Base-by-base conservation (phyloP, 176 grass and related monocot species). In the Triticum turgidum region DNA sequence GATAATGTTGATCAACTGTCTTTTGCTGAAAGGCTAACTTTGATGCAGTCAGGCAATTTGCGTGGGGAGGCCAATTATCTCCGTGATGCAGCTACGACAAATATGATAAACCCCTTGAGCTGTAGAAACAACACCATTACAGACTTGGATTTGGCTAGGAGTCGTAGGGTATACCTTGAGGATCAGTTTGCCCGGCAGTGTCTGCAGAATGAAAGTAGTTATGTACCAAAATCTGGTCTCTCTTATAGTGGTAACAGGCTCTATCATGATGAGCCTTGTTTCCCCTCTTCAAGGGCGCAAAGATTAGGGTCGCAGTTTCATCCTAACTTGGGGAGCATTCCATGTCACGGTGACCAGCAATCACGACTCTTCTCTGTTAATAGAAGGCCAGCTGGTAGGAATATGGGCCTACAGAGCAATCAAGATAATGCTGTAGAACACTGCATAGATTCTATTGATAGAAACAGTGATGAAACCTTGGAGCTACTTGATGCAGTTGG, bases 401-500 rank as follows among this genome's bases (percentile, higher is more conserved):
- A 89, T 82, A 78, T 61, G 35, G 85, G 86, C 87, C 79, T 85
- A 83, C 85, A 88, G 18, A 61, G 27, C 27, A 72, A 74, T 73
- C 79, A 89, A 2, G 85, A 86, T 71, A 89, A 92, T 78, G 22
- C 84, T 84, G 61, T 89, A 72, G 80, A 82, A 85, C 91, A 93
- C 12, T 83, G 86, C 54, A 59, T 81, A 80, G 86, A 75, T 76
- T 86, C 90, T 49, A 74, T 94, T 86, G 90, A 93, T 86, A 98
- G 64, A 75, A 94, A 89, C 54, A 83, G 78, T 29, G 51, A 64
- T 73, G 80, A 74, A 58, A 77, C 77, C 71, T 73, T 99, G 68
- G 92, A 96, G 75, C 82, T 99, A 13, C 56, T 87, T 51, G 78
- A 99, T 90, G 90, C 96, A 70, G 82, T 93, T 42, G 97, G 87